Evolutionary conservation across 352 stramenopile genomes (phyloP), one percentile per base, ranked within the genome.

Genomic region (Phytophthora quininea): DNA sequence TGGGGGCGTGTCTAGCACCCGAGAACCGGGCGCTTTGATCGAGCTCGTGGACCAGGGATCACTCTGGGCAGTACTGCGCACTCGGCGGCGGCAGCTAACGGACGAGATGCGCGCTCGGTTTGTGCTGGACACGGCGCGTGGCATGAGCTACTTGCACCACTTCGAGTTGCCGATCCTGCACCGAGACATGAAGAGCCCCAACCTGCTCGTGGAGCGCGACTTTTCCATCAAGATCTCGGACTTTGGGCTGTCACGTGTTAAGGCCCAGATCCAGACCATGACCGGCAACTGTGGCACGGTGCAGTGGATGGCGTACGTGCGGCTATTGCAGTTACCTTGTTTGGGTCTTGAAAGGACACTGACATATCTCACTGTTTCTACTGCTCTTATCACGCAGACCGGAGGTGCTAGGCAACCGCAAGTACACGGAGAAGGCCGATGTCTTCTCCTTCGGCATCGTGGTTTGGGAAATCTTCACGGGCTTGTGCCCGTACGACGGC

Each of bases 1-100:
- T 99, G 42, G 97, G 96, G 31, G 96, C 97, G 48, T 99, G 96
- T 77, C 79, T 98, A 29, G 74, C 95, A 52, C 92, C 96, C 11
- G 86, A 88, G 19, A 98, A 94, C 71, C 86, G 96, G 37, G 94
- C 94, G n/a, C 96, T 99, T 84, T 99, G n/a, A 97, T 98, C 4
- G 96, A 99, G 69, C 82, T 98, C 5, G 87, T 97, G 14, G 84
- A 91, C 33, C 89, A 96, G 43, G 96, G 96, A 27, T 98, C 91
- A 2, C 82, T 99, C 2, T 99, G 95, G 93, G 86, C 91, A 58
- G 86, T 98, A 29, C 73, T 99, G 42, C 83, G 82, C 15, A 74
- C 78, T 6, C 64, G 82, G n/a, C 70, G 76, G 47, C 65, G 65
- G 43, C 57, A 77, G 48, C 71, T 90, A 42, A 77, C 65, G 2